phyloP scores from a whole-genome alignment of 352 stramenopile species.

The Globisporangium viniferum region DNA sequence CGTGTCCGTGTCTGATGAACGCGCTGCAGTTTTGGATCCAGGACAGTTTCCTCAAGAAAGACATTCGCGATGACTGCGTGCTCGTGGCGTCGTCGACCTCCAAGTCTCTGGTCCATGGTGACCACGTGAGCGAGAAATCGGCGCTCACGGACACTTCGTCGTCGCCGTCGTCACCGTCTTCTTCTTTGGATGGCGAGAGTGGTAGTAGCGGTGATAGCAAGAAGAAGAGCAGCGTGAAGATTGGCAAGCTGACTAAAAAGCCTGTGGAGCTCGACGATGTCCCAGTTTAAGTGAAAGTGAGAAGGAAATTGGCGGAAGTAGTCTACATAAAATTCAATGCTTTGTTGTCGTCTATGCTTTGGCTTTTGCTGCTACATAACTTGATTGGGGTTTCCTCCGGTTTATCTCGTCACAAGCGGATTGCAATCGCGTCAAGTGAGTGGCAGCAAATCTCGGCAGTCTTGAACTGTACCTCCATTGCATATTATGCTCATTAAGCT shows the following conservation, averaged over 20 bases:
- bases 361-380: neutral
- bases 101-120: conserved; percentile 19
- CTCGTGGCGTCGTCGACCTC: conserved; percentile 29
- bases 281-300: neutral
- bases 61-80: conserved; percentile 57
- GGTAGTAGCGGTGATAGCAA: neutral
- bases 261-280: neutral
- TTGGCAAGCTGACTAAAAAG: neutral
- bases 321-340: conserved; percentile 1
- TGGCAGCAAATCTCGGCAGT: too few species aligned
- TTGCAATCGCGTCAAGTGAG: too few species aligned
- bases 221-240: neutral
- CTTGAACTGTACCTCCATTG: too few species aligned
- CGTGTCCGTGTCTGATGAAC: conserved; percentile 87
- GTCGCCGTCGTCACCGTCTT: conserved; percentile 6
- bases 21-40: conserved; percentile 88
- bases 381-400: too few species aligned
- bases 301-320: neutral
- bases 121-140: conserved; percentile 20
- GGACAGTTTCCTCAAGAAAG: conserved; percentile 89
- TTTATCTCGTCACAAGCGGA: neutral
- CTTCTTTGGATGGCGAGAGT: neutral
- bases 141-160: conserved; percentile 15
- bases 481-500: too few species aligned
- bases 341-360: neutral